Percentiles rank a stretch among this genome's conserved stretches.
phyloP scores from a whole-genome alignment of 345 rosid species.

The thale cress (Arabidopsis thaliana) region TAIR10.1 NC_003076.8:15822001-15822500 shows the following conservation, averaged over 20 bases:
- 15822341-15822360: neutral
- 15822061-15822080: constrained; percentile 70
- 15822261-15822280: neutral
- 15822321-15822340: neutral
- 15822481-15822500: neutral
- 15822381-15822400: neutral
- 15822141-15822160: neutral
- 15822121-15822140: constrained; percentile 55
- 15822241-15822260: neutral
- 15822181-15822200: neutral
- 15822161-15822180: neutral
- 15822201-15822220: neutral
- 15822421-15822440: neutral
- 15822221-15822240: neutral
- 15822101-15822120: constrained; percentile 57
- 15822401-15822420: neutral
- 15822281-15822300: neutral
- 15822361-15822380: neutral
- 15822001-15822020: constrained; percentile 22
- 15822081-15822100: constrained; percentile 61
- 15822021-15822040: constrained; percentile 53
- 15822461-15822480: neutral
- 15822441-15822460: neutral
- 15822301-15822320: neutral
- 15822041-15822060: constrained; percentile 64